Evolutionary conservation across 1,139 yeast species (phyloP), one percentile per base, ranked within the genome.

Genomic region (Yamadazyma oceani): DNA sequence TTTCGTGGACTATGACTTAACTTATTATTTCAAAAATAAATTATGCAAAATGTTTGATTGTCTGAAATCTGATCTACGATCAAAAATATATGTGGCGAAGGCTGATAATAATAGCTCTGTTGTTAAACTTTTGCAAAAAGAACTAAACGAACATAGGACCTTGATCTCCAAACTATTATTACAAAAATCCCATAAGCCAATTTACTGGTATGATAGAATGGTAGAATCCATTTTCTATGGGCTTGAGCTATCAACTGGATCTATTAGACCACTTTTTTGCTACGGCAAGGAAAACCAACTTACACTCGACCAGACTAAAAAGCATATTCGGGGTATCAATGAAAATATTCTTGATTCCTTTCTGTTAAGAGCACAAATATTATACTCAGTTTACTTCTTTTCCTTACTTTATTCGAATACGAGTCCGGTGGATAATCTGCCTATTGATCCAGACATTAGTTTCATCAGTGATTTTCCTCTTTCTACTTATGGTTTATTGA

Each of bases 121-220:
- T 5, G 27, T 17, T 8, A 31, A 9, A n/a, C 31, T 39, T n/a
- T 27, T 6, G 5, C 26, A 30, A 12, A 27, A 31, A 11, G 23
- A 25, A 2, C 19, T 39, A 10, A 21, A 36, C 10, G 15, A 32
- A 6, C 25, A 31, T n/a, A 17, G 28, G 6, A 12, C 28, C 5
- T 32, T 40, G 14, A 22, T 40, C 3, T 19, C 31, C 14, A 38
- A 19, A 10, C 23, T 39, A 7, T 26, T 41, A 11, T 15, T 14
- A 3, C 47, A 43, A 22, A 31, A 31, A 26, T 32, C 39, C 4
- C 13, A 21, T 15, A 35, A 31, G 10, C 49, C 49, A 27, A 39
- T 31, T 2, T 44, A 59, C 38, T 60, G 68, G 66, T 60, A 54
- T 41, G 73, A 68, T 37, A 44, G 67, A n/a, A 48, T 60, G 8